Base-by-base conservation (phyloP, 2,329 filamentous ascomycete species). In the Shiraia bambusicola region DNA sequence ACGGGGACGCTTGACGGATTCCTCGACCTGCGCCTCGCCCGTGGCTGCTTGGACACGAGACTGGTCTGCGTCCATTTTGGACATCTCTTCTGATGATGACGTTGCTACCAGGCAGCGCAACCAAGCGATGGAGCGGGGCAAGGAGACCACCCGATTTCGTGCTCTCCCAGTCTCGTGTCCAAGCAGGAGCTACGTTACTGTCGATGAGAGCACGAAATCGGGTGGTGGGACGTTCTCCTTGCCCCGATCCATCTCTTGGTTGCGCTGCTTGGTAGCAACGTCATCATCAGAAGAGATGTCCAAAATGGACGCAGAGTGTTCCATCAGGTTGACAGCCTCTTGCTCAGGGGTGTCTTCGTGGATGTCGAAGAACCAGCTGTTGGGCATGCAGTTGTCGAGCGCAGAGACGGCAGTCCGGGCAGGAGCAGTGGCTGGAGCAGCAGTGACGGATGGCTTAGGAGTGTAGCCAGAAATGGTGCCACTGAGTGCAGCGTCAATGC, bases 201-300 rank as follows among this genome's bases (percentile, higher is more conserved):
- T n/a, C n/a, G n/a, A n/a, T n/a, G 55, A 32, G 29, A 49, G 41
- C 10, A 53, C 25, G 31, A 65, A 76, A 37, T 70, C 73, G 2
- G 70, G 69, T 5, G 92, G 92, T 4, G 92, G 87, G 13, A 95
- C 82, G 63, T 98, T 98, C 74, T 98, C 92, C 76, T 98, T 98
- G 60, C 89, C 87, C 24, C 82, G 77, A 42, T 73, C 69, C 32
- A 80, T 78, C 52, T 87, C 80, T 24, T 66, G 61, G 42, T 72
- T 76, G 75, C 54, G 75, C 66, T 62, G 70, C 61, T 79, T 79
- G 35, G 73, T 76, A 59, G 80, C 77, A 19, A 72, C 79, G 68
- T 91, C 87, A 65, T 95, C 91, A 58, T 95, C 91, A 15, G 88
- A 91, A 54, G 83, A 89, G 60, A 97, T 89, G 64, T 97, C 92